Evolutionary conservation across 1,284 basidiomycete genomes (phyloP), one percentile per base, ranked within the genome.

Genomic region (Sanghuangporus sanghuang): DNA sequence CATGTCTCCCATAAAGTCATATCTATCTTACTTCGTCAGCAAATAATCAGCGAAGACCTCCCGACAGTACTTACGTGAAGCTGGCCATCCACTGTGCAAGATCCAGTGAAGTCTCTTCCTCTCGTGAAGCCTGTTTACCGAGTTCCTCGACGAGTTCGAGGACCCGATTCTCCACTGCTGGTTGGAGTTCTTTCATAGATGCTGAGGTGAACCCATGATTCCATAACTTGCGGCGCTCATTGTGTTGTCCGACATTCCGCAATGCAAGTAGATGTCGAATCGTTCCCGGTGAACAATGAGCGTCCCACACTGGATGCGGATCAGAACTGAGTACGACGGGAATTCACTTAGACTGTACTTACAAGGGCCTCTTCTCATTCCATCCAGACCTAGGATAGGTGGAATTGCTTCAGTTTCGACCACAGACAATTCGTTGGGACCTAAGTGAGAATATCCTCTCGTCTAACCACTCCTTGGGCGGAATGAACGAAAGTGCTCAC

Each of bases 1-100:
- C 69, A 78, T 73, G 64, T 75, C 75, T 36, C 74, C 73, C 75
- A 76, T 76, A 59, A 77, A 73, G 62, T 78, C 78, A 62, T 72
- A 73, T 6, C 76, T 75, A 18, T 35, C 5, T 14, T 8, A 14
- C 11, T 4, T 35, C 5, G 16, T n/a, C 11, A 53, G 12, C 21
- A 12, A n/a, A 36, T 7, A 12, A 2, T 3, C 2, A 49, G 58
- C 14, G 35, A 9, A 23, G 46, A n/a, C 1, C 16, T 21, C 44
- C 35, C 7, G 53, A 3, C 27, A 42, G 40, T n/a, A 57, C 56
- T 42, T 23, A 60, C 59, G 61, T 14, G 59, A 76, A 78, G 61
- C 65, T 76, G 55, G 69, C 69, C 7, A 78, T 61, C 73, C 74
- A 78, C 64, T 73, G 67, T 7, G 75, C 69, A 5, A 77, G 61